These are phyloP conservation scores for Epichloe elymi DNA, from an alignment of 2,329 filamentous ascomycete genomes.

Conservation along the genomic window DNA sequence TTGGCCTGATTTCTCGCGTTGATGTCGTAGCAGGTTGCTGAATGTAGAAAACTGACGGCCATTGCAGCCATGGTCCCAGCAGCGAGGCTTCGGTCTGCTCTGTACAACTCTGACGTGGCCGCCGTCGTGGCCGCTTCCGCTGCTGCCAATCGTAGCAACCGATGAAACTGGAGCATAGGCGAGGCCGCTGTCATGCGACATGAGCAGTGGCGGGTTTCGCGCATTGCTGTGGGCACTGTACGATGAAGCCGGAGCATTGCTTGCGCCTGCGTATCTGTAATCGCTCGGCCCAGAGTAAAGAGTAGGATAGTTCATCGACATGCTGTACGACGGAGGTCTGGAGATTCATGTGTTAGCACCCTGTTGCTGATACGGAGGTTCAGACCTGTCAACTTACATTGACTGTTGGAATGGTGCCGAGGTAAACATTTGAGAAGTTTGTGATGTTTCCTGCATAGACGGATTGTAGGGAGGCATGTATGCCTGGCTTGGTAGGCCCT, in stretches of 20 bases:
- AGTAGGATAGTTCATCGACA: constrained; percentile 31
- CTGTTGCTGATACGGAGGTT: neutral
- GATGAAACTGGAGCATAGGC: constrained; percentile 29
- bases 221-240: constrained; percentile 15
- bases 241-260: neutral
- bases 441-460: constrained; percentile 31
- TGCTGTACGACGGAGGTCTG: constrained; percentile 24
- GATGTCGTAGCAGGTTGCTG: constrained; percentile 84
- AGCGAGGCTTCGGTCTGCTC: constrained; percentile 81
- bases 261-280: constrained; percentile 25
- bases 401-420: constrained; percentile 21
- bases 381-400: constrained; percentile 19
- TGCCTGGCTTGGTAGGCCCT: constrained; percentile 26
- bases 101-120: constrained; percentile 56
- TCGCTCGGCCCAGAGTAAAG: constrained; percentile 20
- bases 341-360: constrained; percentile 11
- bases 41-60: constrained; percentile 93
- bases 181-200: constrained; percentile 24
- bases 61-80: constrained; percentile 95
- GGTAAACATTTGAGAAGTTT: constrained; percentile 20
- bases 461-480: constrained; percentile 39
- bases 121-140: constrained; percentile 22
- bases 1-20: constrained; percentile 87
- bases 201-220: constrained; percentile 25
- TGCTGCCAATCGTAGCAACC: constrained; percentile 22